Base-by-base conservation (phyloP, 2,329 filamentous ascomycete species). In the Fusarium verrucosum region DNA sequence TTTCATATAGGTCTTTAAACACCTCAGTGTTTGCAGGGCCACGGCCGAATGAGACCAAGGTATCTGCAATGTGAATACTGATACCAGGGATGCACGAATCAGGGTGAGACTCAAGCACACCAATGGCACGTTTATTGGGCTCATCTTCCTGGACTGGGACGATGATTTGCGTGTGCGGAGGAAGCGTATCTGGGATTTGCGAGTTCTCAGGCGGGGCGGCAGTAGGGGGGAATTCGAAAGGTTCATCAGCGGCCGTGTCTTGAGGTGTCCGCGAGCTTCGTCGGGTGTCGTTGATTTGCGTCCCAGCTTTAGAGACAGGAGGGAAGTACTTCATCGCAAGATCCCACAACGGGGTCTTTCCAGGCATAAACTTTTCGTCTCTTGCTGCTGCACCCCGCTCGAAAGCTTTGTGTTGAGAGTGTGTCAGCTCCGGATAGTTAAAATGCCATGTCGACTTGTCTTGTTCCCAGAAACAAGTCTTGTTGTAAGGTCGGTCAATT, bases 21-120 rank as follows among this genome's bases (percentile, higher is more conserved):
- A 88, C 80, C 26, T 88, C 77, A 0, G 90, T 94, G 69, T 92
- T 94, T 19, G 83, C 81, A 1, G 78, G 80, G 0, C 86, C 85
- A 23, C 94, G 87, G 26, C 94, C 94, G 88, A 92, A 98, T 0
- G 89, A 90, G 0, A 89, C 87, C 66, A 92, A 78, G 5, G 87
- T 86, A 36, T 87, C 83, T 11, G 87, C 86, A 14, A 97, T 80
- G 30, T 84, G 83, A 28, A 96, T 81, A 1, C 83, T 85, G 22
- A 92, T 83, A 20, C 83, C 83, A 2, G 83, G 78, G 8, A 91
- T 80, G 58, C 86, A 83, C 0, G 93, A 97, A 14, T 86, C 87
- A 0, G 83, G 70, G 0, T 88, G 83, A 1, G 89, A 89, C 14
- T 86, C 84, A 14, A 97, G 78, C 51, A 86, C 85, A 9, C 90